Evolutionary conservation across 176 grass and related monocot species (phyloP).

Genomic region (Eleusine indica): DNA sequence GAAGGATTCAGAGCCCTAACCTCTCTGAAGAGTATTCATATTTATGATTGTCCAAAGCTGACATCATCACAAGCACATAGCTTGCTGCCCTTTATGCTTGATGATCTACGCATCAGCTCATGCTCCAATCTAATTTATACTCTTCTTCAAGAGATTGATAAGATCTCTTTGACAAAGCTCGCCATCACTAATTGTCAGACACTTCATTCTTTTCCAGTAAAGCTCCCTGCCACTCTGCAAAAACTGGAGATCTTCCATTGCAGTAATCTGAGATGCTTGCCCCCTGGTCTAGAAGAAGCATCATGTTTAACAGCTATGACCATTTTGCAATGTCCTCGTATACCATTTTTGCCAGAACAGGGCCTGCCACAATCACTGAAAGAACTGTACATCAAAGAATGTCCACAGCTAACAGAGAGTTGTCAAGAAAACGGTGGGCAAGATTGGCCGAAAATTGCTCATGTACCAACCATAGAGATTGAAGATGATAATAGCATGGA

Average conservation of each 20-base stretch:
- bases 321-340: conserved; percentile 56
- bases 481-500: conserved; percentile 13
- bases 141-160: conserved; percentile 54
- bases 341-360: conserved; percentile 49
- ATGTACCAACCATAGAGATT: conserved; percentile 53
- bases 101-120: conserved; percentile 61
- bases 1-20: conserved; percentile 53
- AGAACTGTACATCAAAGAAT: conserved; percentile 66
- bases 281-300: conserved; percentile 48
- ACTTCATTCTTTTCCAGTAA: conserved; percentile 56
- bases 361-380: conserved; percentile 49
- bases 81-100: conserved; percentile 45
- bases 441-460: conserved; percentile 61
- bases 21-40: conserved; percentile 62
- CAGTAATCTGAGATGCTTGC: conserved; percentile 48
- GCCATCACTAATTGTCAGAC: conserved; percentile 42
- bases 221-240: conserved; percentile 52
- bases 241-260: conserved; percentile 58
- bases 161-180: conserved; percentile 47
- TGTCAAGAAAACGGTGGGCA: conserved; percentile 41
- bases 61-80: conserved; percentile 33
- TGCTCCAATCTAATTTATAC: conserved; percentile 58
- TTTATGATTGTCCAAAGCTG: conserved; percentile 59
- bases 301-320: conserved; percentile 44
- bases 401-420: conserved; percentile 42